Base-by-base conservation (phyloP, 441 rosid species). In the Omphalea diandra region DNA sequence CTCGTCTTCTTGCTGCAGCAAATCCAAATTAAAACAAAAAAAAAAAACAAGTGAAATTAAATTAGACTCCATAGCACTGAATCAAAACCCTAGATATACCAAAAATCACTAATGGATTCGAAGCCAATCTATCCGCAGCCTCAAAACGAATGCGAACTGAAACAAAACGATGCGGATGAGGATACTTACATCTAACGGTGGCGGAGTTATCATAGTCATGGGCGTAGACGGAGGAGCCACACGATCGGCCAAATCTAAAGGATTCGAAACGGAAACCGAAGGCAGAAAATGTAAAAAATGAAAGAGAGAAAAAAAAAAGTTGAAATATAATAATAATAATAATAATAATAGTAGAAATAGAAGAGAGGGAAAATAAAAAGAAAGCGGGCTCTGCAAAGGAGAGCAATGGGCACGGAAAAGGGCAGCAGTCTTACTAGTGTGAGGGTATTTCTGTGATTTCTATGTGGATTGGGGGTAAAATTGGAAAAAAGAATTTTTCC, bases 1-100 rank as follows among this genome's bases (percentile, higher is more conserved):
- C 75, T 90, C 98, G 73, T 90, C 99, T 64, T 90, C 96, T 73
- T 89, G 97, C 95, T 95, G 84, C 75, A n/a, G n/a, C n/a, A n/a
- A n/a, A n/a, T n/a, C n/a, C n/a, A n/a, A n/a, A n/a, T n/a, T n/a
- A n/a, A n/a, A n/a, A n/a, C n/a, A n/a, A n/a, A n/a, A n/a, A n/a
- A n/a, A n/a, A n/a, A n/a, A n/a, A n/a, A n/a, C n/a, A n/a, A n/a
- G n/a, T n/a, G n/a, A n/a, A n/a, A n/a, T n/a, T n/a, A n/a, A n/a
- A n/a, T n/a, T n/a, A n/a, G n/a, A n/a, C 44, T 73, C 43, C 53
- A 54, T 57, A 36, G 60, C 73, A 61, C 64, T 36, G 7, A 79
- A 82, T 76, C 70, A 67, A 85, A 86, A 83, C 84, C 91, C 90
- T 81, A 76, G 32, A 46, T 44, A 54, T 54, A 40, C 27, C 41